Conservation (phyloP, 1,139 yeast species). For the Torulaspora globosa region DNA sequence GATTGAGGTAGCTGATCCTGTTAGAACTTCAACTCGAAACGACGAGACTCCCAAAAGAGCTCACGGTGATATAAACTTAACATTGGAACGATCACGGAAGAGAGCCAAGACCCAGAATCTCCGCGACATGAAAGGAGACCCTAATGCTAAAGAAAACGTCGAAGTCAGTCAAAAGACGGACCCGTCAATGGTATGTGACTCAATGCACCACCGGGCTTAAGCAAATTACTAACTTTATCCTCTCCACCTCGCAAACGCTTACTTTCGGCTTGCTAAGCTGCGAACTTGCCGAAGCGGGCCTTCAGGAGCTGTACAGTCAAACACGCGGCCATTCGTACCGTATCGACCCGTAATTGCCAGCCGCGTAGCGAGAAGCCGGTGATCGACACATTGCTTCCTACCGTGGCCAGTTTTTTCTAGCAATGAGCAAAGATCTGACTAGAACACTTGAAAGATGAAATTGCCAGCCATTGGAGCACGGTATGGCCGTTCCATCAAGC, state of each 20-base stretch:
- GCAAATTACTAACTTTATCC: neutral
- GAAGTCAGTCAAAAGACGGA: neutral
- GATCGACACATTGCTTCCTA: neutral
- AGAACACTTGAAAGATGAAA: neutral
- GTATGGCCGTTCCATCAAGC: neutral
- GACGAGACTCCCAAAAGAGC: neutral
- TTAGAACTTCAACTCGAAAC: neutral
- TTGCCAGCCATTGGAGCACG: neutral
- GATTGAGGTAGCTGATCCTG: neutral
- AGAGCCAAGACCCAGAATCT: neutral
- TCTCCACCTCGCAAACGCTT: neutral
- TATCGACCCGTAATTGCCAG: slow-evolving; percentile 17
- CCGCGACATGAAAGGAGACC: too few relatives aligned
- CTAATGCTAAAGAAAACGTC: neutral
- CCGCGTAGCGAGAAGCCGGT: neutral
- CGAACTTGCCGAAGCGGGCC: neutral
- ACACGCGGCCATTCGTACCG: slow-evolving; percentile 18
- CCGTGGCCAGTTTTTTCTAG: neutral
- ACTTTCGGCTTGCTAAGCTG: neutral
- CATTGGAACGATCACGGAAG: neutral
- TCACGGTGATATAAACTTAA: neutral
- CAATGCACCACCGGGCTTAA: neutral
- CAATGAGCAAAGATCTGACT: neutral
- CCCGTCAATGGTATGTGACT: neutral
- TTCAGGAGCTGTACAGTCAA: slow-evolving; percentile 10